Conservation (phyloP, 2,329 filamentous ascomycete genomes). For the Leptoxyphium fumago region DNA sequence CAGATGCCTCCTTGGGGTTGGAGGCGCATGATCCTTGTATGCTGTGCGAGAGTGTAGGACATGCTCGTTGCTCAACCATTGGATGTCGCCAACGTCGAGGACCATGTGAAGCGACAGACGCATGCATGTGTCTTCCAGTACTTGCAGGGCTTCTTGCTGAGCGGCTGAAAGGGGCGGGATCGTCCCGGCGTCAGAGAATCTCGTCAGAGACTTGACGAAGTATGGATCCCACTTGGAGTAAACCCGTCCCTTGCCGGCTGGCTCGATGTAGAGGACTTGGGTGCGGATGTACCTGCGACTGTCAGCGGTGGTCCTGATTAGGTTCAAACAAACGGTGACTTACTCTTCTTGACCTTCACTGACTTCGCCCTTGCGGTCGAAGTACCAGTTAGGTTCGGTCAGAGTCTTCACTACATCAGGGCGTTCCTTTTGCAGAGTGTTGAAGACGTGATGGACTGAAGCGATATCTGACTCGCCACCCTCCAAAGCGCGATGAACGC, state of each 20-base stretch:
- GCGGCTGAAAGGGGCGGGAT: slow-evolving; percentile 57
- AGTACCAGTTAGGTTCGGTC: slow-evolving; percentile 73
- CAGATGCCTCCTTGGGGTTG: slow-evolving; percentile 57
- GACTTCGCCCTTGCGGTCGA: slow-evolving; percentile 78
- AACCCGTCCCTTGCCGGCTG: slow-evolving; percentile 40
- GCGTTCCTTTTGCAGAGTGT: slow-evolving; percentile 56
- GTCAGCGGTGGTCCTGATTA: too few relatives aligned
- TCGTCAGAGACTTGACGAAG: slow-evolving; percentile 60
- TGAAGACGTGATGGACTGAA: slow-evolving; percentile 68
- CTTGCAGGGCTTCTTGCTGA: slow-evolving; percentile 51
- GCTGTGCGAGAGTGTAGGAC: slow-evolving; percentile 68
- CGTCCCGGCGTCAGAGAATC: slow-evolving; percentile 58
- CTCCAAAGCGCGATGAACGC: slow-evolving; percentile 61
- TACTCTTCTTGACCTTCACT: slow-evolving; percentile 51
- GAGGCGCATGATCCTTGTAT: slow-evolving; percentile 58
- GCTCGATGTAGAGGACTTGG: slow-evolving; percentile 64
- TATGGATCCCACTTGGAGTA: slow-evolving; percentile 88
- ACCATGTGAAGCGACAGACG: slow-evolving; percentile 68
- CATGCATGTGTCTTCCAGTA: slow-evolving; percentile 65
- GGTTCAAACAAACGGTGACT: slow-evolving; percentile 5
- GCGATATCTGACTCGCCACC: slow-evolving; percentile 76
- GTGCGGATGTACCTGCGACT: slow-evolving; percentile 49
- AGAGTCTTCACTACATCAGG: slow-evolving; percentile 66
- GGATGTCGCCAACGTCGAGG: slow-evolving; percentile 74
- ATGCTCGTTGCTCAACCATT: slow-evolving; percentile 70